These are phyloP conservation scores for Leccinum fuscescens DNA, from an alignment of 1,284 basidiomycete species.

Conservation along the genomic window DNA sequence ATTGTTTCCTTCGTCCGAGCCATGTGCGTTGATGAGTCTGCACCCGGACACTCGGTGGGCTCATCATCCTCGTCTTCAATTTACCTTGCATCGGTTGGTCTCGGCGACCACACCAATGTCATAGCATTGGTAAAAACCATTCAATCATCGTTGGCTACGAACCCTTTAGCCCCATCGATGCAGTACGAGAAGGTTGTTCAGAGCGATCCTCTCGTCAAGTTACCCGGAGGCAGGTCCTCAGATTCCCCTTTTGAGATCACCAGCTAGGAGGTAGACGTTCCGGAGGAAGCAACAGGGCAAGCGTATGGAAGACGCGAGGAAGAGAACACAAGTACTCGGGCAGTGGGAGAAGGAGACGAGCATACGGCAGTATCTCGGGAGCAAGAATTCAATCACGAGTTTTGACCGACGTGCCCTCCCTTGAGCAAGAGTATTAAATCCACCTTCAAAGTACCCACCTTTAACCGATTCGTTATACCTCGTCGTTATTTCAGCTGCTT, in stretches of 20 bases:
- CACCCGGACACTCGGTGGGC: too few relatives aligned
- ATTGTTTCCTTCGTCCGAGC: too few relatives aligned
- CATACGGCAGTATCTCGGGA: conserved; percentile 21
- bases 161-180: not conserved
- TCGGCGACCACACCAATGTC: too few relatives aligned
- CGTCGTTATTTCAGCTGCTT: not conserved
- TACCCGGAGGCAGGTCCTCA: too few relatives aligned
- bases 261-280: conserved; percentile 26
- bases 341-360: conserved; percentile 17
- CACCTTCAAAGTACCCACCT: conserved; percentile 7
- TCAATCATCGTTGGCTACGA: conserved; percentile 39
- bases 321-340: conserved; percentile 8
- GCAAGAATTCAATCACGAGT: conserved; percentile 48
- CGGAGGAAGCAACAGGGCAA: conserved; percentile 70
- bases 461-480: conserved; percentile 8
- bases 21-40: not conserved
- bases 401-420: conserved; percentile 27
- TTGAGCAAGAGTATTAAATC: not conserved
- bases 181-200: not conserved
- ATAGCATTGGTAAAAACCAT: too few relatives aligned
- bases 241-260: too few relatives aligned
- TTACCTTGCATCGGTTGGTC: too few relatives aligned
- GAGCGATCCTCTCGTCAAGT: too few relatives aligned
- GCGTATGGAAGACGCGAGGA: conserved; percentile 47
- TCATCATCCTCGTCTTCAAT: too few relatives aligned